Base-by-base conservation (phyloP, 2,329 filamentous ascomycete species). In the Epichloe amarillans region DNA sequence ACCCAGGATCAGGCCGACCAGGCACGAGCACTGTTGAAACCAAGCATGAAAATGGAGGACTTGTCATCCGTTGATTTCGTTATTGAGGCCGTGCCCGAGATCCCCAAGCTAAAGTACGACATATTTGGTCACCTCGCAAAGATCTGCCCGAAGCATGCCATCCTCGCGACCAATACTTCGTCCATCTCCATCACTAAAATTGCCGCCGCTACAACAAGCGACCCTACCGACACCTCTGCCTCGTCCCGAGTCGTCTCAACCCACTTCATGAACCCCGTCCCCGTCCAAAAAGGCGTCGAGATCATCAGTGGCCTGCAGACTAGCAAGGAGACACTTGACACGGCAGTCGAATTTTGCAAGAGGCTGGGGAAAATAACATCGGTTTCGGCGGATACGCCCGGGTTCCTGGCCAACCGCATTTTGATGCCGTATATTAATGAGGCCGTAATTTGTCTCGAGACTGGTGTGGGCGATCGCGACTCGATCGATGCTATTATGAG, bases 361-460 rank as follows among this genome's bases (percentile, higher is more conserved):
- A 81, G 81, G 53, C 95, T 98, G 87, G 91, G 90, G 61, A 98
- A 98, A 72, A 77, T 97, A 49, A 73, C 89, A 0, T 94, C 90
- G 3, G 79, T 86, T 33, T 95, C 88, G 14, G 86, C 87, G 15
- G 93, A 98, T 67, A 82, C 86, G 0, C 93, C 93, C 0, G 93
- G 93, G 1, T 98, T 98, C 73, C 74, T 98, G 23, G 93, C 93
- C 35, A 98, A 98, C 67, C 79, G 93, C 10, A 98, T 98, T 54
- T 72, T 98, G 53, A 98, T 98, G 93, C 93, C 93, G 0, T 98
- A 98, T 66, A 96, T 98, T 73, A 98, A 98, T 66, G 93, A 98
- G 71, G 93, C 94, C 8, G 76, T 98, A 59, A 91, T 95, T 56
- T 98, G 93, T 68, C 75, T 98, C 14, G 93, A 98, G 71, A 96